Base-by-base conservation (phyloP, 1,284 basidiomycete species). In the Thecaphora thlaspeos region DNA sequence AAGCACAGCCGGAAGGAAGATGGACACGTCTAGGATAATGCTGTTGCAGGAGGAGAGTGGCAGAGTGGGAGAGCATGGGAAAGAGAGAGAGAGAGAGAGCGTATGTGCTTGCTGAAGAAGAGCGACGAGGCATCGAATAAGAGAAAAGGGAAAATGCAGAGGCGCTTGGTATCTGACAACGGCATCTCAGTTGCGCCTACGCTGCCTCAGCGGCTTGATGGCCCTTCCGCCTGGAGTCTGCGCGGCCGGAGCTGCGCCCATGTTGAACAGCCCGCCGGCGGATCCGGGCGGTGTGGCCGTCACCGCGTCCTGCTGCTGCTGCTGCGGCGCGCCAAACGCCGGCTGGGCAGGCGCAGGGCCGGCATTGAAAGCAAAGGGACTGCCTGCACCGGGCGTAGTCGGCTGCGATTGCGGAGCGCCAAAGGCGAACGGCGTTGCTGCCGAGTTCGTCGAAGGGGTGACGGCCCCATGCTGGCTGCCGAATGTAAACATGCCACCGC, bases 191-290 rank as follows among this genome's bases (percentile, higher is more conserved):
- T n/a, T n/a, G n/a, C n/a, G n/a, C n/a, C n/a, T n/a, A n/a, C n/a
- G n/a, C n/a, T n/a, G n/a, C n/a, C n/a, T n/a, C n/a, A n/a, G 45
- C 18, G 70, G 70, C 44, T 72, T 72, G 41, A 72, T 72, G 50
- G 65, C 61, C 26, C 70, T 49, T 3, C 58, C 70, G 4, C 51
- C 53, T 0, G 67, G 61, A 1, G 54, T 51, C 7, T 47, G 32
- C 3, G 48, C 38, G 4, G 44, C 26, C 14, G 65, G 54, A 19
- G 62, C 45, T 9, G 70, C 51, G 23, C 68, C 70, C 49, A 72
- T 62, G 18, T 56, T 70, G 34, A 72, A 72, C 49, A 72, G 18
- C 1, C 58, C 62, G 11, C 51, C 46, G 18, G 43, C 39, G 12
- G 49, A 46, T 21, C 41, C 49, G 14, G 40, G 55, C 41, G 51